A percentile compares a stretch with the other conserved stretches of the same genome.
Evolutionary conservation across 2,329 filamentous ascomycete genomes (phyloP).

Genomic region (Penicillium digitatum): DNA sequence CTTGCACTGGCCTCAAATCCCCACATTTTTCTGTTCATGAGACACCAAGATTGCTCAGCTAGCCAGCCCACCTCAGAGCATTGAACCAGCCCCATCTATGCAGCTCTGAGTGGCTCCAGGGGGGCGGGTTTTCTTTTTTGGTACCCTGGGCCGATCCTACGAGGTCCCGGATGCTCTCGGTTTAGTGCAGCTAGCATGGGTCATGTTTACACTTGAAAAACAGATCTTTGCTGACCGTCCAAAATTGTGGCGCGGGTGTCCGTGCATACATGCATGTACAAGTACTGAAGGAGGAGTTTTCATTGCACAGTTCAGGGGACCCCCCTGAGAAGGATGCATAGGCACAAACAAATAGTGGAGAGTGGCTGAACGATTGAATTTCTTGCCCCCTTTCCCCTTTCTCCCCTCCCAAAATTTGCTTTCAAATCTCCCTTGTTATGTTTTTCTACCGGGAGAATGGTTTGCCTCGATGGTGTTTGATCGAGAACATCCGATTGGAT

Average conservation of each 20-base stretch:
- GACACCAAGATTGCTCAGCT: conserved; percentile 5
- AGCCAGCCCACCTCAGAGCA: conserved; percentile 5
- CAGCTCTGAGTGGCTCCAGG: conserved; percentile 19
- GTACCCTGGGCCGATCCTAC: conserved; percentile 13
- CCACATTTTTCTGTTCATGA: conserved; percentile 6
- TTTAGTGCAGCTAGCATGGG: conserved; percentile 14
- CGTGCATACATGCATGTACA: conserved; percentile 18
- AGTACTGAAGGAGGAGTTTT: conserved; percentile 12
- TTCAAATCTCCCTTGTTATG: background rate
- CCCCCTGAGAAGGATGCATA: conserved; percentile 9
- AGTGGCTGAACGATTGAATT: background rate
- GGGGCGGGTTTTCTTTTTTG: conserved; percentile 8
- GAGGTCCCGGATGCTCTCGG: conserved; percentile 7
- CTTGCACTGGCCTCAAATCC: conserved; percentile 7
- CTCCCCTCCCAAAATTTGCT: background rate
- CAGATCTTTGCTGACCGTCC: conserved; percentile 6
- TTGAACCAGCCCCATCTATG: conserved; percentile 6
- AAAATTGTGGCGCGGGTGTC: conserved; percentile 16
- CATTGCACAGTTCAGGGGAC: conserved; percentile 7
- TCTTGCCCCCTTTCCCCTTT: too few relatives aligned
- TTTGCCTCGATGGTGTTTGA: conserved; percentile 4
- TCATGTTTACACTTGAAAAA: conserved; percentile 2
- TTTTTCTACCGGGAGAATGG: conserved; percentile 4
- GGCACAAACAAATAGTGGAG: conserved; percentile 1
- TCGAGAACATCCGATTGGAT: conserved; percentile 11